phyloP scores from a whole-genome alignment of 176 grass and related monocot genomes.

The Oryza rufipogon region DNA sequence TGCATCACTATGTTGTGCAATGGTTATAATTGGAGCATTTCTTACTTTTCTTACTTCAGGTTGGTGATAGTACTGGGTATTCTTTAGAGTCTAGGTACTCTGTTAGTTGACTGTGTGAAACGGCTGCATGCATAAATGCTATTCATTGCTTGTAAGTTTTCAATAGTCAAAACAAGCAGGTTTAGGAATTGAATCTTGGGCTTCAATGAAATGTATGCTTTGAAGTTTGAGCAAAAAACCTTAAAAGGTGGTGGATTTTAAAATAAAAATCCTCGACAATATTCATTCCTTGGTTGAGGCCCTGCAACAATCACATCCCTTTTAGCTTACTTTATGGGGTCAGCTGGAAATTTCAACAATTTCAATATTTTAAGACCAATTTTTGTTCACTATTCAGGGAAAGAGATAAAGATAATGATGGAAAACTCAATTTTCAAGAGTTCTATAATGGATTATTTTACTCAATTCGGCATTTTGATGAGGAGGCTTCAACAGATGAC shows the following conservation, averaged over 20 bases:
- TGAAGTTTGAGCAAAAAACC: background rate
- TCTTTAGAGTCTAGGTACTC: background rate
- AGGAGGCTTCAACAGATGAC: conserved; percentile 56
- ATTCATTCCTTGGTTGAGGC: background rate
- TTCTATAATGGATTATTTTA: conserved; percentile 87
- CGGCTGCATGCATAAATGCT: background rate
- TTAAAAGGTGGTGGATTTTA: conserved; percentile 16
- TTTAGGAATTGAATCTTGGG: conserved; percentile 22
- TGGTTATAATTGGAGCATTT: conserved; percentile 10
- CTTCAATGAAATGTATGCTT: conserved; percentile 17
- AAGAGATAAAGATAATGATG: conserved; percentile 91
- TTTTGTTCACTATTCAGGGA: conserved; percentile 62
- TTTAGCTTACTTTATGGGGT: background rate
- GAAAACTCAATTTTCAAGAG: conserved; percentile 87
- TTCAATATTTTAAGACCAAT: conserved; percentile 4
- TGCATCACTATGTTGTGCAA: background rate
- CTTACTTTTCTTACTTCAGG: conserved; percentile 13
- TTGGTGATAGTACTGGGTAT: background rate
- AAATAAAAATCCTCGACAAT: conserved; percentile 24
- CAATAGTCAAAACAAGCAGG: background rate
- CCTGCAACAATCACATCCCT: background rate
- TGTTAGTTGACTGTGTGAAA: conserved; percentile 27
- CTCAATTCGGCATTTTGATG: conserved; percentile 76
- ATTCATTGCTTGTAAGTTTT: conserved; percentile 12
- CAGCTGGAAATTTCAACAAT: conserved; percentile 7